Base-by-base conservation (phyloP, 169 alveolate genomes). In the Eimeria brunetti region DNA sequence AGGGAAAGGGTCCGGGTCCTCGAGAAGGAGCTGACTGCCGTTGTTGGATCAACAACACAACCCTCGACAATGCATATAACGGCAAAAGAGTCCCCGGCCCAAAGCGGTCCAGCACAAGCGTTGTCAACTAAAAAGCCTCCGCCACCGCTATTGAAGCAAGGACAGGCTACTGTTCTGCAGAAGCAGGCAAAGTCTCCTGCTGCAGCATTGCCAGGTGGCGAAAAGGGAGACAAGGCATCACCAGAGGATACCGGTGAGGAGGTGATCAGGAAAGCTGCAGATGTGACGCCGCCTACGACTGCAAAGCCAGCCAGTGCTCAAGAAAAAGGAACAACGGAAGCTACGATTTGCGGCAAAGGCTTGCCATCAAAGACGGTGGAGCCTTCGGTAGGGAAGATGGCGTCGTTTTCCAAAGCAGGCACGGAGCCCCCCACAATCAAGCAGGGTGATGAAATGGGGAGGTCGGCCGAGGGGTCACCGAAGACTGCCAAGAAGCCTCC, bases 171-270 rank as follows among this genome's bases (percentile, higher is more conserved):
- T n/a, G 44, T 64, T 24, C 46, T 41, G 46, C 46, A 41, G 46
- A 1, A 41, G 46, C 46, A 41, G 46, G 88, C 88, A 16, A 49
- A 80, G 46, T 18, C 88, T 49, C 67, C 30, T 46, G 69, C 53
- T 73, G 83, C 18, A n/a, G 83, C 51, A 73, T 38, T 73, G 30
- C 53, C 51, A 33, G 83, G n/a, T 80, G 88, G 67, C n/a, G 88
- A 80, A 30, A 24, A 46, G 41, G 88, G 44, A 46, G 88, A n/a
- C 24, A 7, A 41, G 88, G 16, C 49, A 46, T 24, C 69, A 27
- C 24, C 88, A 27, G 88, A 46, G 46, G 51, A 46, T 20, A 49
- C 24, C n/a, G 69, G 36, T 44, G 78, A 33, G 38, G 67, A 49
- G 36, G 88, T n/a, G 60, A 16, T 27, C 44, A 78, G 88, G n/a